Conservation (phyloP, 169 alveolate species). For the Plasmodium fragile region DNA sequence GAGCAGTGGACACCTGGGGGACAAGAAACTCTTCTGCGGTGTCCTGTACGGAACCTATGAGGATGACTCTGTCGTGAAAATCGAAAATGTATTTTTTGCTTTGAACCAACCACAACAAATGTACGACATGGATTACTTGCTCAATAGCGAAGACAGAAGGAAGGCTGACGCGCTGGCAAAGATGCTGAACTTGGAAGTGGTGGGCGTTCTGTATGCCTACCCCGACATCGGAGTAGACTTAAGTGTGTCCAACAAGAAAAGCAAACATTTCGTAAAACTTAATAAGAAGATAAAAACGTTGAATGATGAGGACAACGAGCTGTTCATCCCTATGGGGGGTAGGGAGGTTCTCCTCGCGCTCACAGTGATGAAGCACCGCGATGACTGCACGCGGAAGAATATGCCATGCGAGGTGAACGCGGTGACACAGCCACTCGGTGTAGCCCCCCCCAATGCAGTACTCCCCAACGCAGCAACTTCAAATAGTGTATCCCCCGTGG, state of each 20-base stretch:
- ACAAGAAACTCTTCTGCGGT: slow-evolving; percentile 46
- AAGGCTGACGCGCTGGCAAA: slow-evolving; percentile 57
- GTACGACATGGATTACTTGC: slow-evolving; percentile 45
- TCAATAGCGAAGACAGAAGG: slow-evolving; percentile 67
- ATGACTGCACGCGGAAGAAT: not conserved
- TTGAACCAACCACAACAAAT: not conserved
- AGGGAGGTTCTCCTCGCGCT: slow-evolving; percentile 62
- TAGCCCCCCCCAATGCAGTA: not conserved
- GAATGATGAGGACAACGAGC: slow-evolving; percentile 61
- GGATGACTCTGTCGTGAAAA: slow-evolving; percentile 24
- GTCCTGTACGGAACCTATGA: slow-evolving; percentile 63
- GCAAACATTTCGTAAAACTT: slow-evolving; percentile 31
- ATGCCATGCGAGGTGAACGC: not conserved
- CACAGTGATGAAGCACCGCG: slow-evolving; percentile 32
- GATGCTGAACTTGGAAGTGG: slow-evolving; percentile 48
- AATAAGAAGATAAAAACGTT: slow-evolving; percentile 58
- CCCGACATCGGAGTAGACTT: slow-evolving; percentile 70
- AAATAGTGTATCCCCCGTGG: not conserved
- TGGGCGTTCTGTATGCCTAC: slow-evolving; percentile 66
- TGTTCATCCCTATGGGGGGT: slow-evolving; percentile 77
- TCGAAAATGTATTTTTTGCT: slow-evolving; percentile 70
- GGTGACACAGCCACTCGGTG: not conserved
- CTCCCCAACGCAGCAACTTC: not conserved
- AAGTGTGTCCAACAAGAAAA: slow-evolving; percentile 33
- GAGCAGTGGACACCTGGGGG: not conserved